Percentiles rank a stretch among this genome's conserved stretches.
These are phyloP conservation scores for Fragilaria radians DNA, from an alignment of 108 stramenopile genomes.

Conservation along the genomic window DNA sequence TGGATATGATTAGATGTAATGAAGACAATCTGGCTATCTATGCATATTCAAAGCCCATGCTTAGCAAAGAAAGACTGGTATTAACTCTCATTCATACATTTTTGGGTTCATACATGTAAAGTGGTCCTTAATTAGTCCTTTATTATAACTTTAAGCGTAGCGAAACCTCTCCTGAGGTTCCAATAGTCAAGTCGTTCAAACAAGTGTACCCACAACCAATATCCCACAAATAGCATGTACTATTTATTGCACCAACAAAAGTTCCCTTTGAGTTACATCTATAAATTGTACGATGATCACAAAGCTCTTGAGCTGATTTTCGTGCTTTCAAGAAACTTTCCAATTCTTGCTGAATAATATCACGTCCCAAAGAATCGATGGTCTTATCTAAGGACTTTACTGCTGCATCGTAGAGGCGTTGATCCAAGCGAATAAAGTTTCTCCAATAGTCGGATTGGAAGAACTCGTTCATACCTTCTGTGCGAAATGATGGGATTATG, in stretches of 20 bases:
- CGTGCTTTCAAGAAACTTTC: constrained; percentile 1
- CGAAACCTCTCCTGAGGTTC: no score
- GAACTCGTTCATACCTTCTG: constrained; percentile 19
- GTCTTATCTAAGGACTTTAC: constrained; percentile 24
- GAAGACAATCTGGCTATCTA: no score
- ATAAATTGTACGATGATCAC: constrained; percentile 1
- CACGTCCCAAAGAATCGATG: constrained; percentile 24
- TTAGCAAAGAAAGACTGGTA: no score
- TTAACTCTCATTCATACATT: no score
- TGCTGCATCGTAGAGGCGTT: constrained; percentile 19
- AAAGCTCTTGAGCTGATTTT: constrained; percentile 9
- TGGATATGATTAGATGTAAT: no score
- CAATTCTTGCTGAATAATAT: constrained; percentile 17
- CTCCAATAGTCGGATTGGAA: constrained; percentile 21
- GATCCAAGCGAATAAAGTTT: constrained; percentile 5
- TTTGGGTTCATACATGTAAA: no score
- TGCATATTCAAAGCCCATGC: no score
- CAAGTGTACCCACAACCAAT: constrained; percentile 41
- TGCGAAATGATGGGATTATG: constrained; percentile 20
- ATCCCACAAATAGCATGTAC: constrained; percentile 30
- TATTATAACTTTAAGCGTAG: no score
- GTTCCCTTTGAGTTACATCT: constrained; percentile 28
- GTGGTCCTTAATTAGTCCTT: no score
- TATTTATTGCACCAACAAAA: neutral
- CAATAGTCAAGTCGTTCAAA: constrained; percentile 12